Evolutionary conservation across 805 yeast genomes (phyloP).

Genomic region (Ascoidea asiatica): DNA sequence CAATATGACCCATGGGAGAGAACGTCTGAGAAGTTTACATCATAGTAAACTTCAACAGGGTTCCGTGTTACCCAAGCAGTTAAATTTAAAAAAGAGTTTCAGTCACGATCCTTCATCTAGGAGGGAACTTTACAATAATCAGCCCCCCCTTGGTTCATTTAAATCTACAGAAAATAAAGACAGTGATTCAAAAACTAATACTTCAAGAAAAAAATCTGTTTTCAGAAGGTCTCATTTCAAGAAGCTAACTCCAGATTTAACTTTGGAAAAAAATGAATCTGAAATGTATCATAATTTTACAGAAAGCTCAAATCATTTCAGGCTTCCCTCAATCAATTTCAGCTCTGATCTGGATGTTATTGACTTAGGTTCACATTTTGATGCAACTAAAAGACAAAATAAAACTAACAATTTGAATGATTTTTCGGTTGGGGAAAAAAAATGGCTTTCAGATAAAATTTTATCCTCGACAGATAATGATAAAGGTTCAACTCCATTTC

Average conservation of each 20-base stretch:
- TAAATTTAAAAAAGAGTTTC: not conserved
- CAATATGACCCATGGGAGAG: no score
- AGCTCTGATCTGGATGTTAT: not conserved
- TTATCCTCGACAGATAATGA: not conserved
- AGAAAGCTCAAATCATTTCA: not conserved
- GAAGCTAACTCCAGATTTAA: no score
- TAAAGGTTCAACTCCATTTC: not conserved
- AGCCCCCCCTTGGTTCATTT: no score
- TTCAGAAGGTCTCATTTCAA: not conserved
- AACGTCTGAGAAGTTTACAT: no score
- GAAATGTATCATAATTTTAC: not conserved
- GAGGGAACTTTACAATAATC: no score
- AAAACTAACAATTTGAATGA: no score
- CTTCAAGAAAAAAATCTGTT: not conserved
- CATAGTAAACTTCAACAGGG: no score
- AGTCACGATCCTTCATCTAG: no score
- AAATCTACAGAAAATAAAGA: no score
- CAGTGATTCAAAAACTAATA: no score
- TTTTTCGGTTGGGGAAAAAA: no score
- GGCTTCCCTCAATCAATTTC: not conserved
- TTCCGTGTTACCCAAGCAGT: not conserved
- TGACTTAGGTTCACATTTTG: not conserved
- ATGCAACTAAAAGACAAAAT: not conserved
- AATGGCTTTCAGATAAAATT: not conserved
- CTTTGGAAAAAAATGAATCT: not conserved